Percentiles rank a stretch among this genome's conserved stretches.
phyloP scores from a whole-genome alignment of 805 yeast species.

The Ascoidea tarda region DNA sequence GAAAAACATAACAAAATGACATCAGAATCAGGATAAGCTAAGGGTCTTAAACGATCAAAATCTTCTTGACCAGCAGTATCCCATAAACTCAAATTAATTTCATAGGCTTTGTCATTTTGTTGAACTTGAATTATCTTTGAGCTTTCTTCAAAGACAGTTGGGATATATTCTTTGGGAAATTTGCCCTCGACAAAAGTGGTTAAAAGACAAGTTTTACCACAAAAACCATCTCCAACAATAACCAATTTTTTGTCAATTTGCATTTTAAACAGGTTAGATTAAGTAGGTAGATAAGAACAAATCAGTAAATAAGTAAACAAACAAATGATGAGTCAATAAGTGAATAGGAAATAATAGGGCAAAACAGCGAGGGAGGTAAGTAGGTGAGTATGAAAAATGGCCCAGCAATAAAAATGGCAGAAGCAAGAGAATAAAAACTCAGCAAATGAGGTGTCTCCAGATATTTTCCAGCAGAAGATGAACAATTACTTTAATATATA shows the following conservation, averaged over 20 bases:
- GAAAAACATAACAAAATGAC: slow-evolving; percentile 45
- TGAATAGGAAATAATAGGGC: too few species aligned
- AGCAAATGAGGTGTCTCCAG: too few species aligned
- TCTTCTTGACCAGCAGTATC: slow-evolving; percentile 59
- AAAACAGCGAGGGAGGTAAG: too few species aligned
- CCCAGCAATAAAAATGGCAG: too few species aligned
- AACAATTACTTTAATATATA: too few species aligned
- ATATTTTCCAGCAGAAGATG: too few species aligned
- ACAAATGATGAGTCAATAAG: too few species aligned
- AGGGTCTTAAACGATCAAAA: slow-evolving; percentile 46
- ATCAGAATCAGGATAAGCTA: slow-evolving; percentile 47
- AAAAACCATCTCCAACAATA: slow-evolving; percentile 39
- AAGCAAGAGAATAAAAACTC: too few species aligned
- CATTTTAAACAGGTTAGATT: background rate
- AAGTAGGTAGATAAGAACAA: too few species aligned
- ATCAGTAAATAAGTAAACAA: too few species aligned
- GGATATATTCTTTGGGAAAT: slow-evolving; percentile 52
- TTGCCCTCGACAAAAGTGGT: slow-evolving; percentile 47
- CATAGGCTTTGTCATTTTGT: slow-evolving; percentile 36
- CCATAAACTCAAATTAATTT: slow-evolving; percentile 42
- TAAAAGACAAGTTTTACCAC: slow-evolving; percentile 40
- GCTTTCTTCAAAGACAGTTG: slow-evolving; percentile 51
- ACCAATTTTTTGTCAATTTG: slow-evolving; percentile 24
- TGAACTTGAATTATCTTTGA: slow-evolving; percentile 44
- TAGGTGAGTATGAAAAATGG: too few species aligned